Evolutionary conservation across 768 basidiomycete species (phyloP), one percentile per base, ranked within the genome.

Genomic region (Amanita brunnescens): DNA sequence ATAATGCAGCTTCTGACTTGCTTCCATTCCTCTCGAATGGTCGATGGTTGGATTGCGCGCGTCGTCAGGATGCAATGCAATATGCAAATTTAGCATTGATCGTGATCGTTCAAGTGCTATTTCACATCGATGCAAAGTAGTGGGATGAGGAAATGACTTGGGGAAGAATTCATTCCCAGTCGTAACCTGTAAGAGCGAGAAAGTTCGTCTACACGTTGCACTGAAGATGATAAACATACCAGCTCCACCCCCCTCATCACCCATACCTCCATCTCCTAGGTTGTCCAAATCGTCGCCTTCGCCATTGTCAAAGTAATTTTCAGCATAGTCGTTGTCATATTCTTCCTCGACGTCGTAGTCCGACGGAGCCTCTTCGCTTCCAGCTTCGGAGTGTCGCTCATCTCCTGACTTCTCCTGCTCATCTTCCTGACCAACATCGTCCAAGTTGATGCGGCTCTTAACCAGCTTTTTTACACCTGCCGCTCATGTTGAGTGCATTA

Each of bases 341-440:
- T 91, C 89, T 64, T 94, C 91, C 29, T 91, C 86, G 18, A 87
- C 86, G 56, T 91, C 89, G 60, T 91, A 91, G 63, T 91, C 88
- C 21, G 79, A 81, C 35, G 81, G 80, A 6, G 66, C 76, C 26
- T 65, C 77, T 58, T 85, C 81, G 9, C 85, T 87, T 18, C 79
- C 85, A 21, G 65, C 74, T 13, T 86, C 80, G 26, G 85, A 87
- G 14, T 44, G 41, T 3, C 71, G 70, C 51, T 89, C 87, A 5
- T 83, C 81, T 20, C 75, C 77, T 0, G 84, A 85, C 58, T 87
- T 85, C 57, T 84, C 83, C 80, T 87, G 48, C 1, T 83, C 82
- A 12, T 84, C 84, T 6, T 70, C 79, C 29, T 87, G 83, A 6
- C 68, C 76, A 53, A 89, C 66, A 14, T 83, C 83, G 53, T 88